Base-by-base conservation (phyloP, 2,329 filamentous ascomycete species). In the Xylaria arbuscula region DNA sequence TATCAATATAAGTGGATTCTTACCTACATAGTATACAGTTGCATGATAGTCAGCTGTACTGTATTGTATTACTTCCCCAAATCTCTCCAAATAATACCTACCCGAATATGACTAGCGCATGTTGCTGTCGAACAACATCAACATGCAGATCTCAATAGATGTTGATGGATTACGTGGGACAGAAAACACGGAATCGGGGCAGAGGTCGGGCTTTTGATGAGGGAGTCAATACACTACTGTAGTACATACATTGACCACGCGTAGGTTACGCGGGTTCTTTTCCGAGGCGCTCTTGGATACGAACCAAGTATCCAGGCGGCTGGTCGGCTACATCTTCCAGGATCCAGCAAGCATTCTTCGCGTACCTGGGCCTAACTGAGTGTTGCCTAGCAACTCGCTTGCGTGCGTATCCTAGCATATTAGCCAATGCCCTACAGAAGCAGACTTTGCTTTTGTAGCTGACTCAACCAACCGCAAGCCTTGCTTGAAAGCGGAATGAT, bases 61-160 rank as follows among this genome's bases (percentile, higher is more conserved):
- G 40, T 45, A 45, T 45, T 42, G 13, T 17, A 42, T 17, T 17
- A 28, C 28, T 28, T 28, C 28, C 28, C 28, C 28, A 28, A 28
- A 2, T 28, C 3, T 28, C 28, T 22, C 17, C 6, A 48, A 7
- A 8, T 22, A 1, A 22, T 48, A 22, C 22, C 28, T 28, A 28
- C 48, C 48, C 11, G 11, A 32, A 11, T 7, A 45, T 17, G 0
- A 11, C 22, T 28, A n/a, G 48, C 28, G 48, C 48, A 15, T 15
- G 22, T 15, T 51, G 48, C 13, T 19, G 13, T 28, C 13, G 15
- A 40, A 40, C 36, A 11, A 40, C 36, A 24, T 40, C 53, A 56
- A 19, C 19, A 2, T 56, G 54, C 36, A 56, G 54, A 42, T 42
- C 54, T 56, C 19, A 42, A 42, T 56, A 56, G 17, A 54, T 19